Evolutionary conservation across 2,329 filamentous ascomycete genomes (phyloP), one percentile per base, ranked within the genome.

Genomic region (Penicillium sp.): DNA sequence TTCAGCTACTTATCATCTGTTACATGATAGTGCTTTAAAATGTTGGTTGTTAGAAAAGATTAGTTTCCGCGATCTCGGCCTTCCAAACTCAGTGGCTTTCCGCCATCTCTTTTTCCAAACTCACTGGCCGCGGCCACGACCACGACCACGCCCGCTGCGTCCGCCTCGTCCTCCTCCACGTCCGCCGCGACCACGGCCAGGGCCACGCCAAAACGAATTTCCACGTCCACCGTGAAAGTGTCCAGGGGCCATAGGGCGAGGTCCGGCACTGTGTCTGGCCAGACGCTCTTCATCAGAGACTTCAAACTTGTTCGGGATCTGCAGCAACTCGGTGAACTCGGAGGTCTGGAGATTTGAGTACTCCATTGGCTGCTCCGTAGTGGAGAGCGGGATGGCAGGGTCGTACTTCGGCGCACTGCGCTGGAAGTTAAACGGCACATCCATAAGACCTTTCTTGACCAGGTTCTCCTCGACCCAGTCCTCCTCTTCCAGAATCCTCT

Each of bases 311-410:
- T 97, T 95, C 5, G 81, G 73, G 29, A 98, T 83, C 7, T 80
- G 83, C 1, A 97, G 62, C 47, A 97, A 71, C 48, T 84, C 75
- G 69, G 93, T 98, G 65, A 92, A 97, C 3, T 76, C 71, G n/a
- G 75, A 76, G 6, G 90, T 97, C 72, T 97, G 92, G 10, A 87
- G 85, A 64, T 93, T 97, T 3, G 83, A 89, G 66, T 92, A 92
- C 70, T 96, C 91, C 1, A 77, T 74, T 1, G 90, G 89, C 66
- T 83, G 80, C n/a, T 84, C 75, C 0, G 75, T 62, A 0, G 82
- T 80, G 23, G 74, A 76, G 55, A 84, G 80, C 0, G 83, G 80
- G 6, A 78, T 72, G 0, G 75, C 72, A 1, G 75, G 72, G 38
- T 83, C 77, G 55, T 90, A 87, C 2, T 84, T 75, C 1, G 89